These are phyloP conservation scores for Peronospora belbahrii DNA, from an alignment of 352 stramenopile species.

Conservation along the genomic window DNA sequence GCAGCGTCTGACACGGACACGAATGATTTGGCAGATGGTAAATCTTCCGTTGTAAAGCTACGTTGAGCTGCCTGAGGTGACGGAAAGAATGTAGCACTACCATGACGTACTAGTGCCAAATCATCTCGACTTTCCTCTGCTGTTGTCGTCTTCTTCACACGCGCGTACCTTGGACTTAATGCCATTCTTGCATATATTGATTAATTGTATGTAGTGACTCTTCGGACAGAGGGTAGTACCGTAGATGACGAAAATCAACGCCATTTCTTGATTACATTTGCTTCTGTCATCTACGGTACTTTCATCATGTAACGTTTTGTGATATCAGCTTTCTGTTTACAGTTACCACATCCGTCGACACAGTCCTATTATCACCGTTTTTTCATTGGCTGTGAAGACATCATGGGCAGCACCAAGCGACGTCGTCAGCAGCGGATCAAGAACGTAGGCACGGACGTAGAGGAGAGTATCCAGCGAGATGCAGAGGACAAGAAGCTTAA, in stretches of 20 bases:
- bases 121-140: slow-evolving; percentile 42
- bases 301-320: background rate
- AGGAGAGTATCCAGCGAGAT: slow-evolving; percentile 72
- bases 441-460: slow-evolving; percentile 59
- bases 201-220: slow-evolving; percentile 1
- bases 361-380: background rate
- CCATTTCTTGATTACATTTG: background rate
- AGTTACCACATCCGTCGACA: background rate
- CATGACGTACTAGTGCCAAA: slow-evolving; percentile 34
- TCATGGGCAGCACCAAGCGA: slow-evolving; percentile 38
- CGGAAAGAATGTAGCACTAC: slow-evolving; percentile 41
- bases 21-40: slow-evolving; percentile 49
- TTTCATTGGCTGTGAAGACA: slow-evolving; percentile 18
- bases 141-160: slow-evolving; percentile 7
- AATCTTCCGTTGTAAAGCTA: slow-evolving; percentile 77
- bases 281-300: background rate
- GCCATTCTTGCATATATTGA: slow-evolving; percentile 5
- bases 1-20: slow-evolving; percentile 20
- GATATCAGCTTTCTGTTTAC: background rate
- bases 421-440: slow-evolving; percentile 60
- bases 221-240: slow-evolving; percentile 1
- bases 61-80: slow-evolving; percentile 22
- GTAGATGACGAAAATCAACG: background rate
- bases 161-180: slow-evolving; percentile 16
- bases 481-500: slow-evolving; percentile 77